Percentiles rank a stretch among this genome's conserved stretches.
Evolutionary conservation across 2,329 filamentous ascomycete genomes (phyloP).

Genomic region (Scedosporium boydii): DNA sequence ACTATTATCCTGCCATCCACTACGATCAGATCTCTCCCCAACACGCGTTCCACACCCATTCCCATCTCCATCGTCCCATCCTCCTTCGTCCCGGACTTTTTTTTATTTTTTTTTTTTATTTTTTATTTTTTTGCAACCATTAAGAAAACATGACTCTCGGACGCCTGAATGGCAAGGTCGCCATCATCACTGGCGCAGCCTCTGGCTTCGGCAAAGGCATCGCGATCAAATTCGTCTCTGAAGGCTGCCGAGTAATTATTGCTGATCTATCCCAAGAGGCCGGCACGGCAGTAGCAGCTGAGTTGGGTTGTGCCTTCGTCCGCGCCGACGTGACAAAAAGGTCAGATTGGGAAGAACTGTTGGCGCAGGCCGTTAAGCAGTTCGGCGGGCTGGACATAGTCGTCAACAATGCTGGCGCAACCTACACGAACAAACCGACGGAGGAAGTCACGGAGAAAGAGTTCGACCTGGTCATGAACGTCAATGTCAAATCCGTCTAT

Average conservation of each 20-base stretch:
- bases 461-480: constrained; percentile 56
- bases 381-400: constrained; percentile 47
- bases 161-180: constrained; percentile 31
- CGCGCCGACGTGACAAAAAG: constrained; percentile 40
- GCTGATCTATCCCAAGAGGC: constrained; percentile 48
- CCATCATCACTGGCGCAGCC: constrained; percentile 42
- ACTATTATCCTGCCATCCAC: too few relatives aligned
- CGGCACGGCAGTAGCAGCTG: constrained; percentile 35
- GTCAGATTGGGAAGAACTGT: constrained; percentile 41
- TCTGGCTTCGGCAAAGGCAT: constrained; percentile 58
- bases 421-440: constrained; percentile 53
- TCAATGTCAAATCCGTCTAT: constrained; percentile 61
- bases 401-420: constrained; percentile 52
- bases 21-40: too few relatives aligned
- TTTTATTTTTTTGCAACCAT: too few relatives aligned
- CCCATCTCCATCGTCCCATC: too few relatives aligned
- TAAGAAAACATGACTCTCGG: constrained; percentile 1
- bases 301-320: constrained; percentile 33
- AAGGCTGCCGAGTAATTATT: constrained; percentile 53
- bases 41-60: too few relatives aligned
- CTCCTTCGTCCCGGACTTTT: too few relatives aligned
- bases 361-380: constrained; percentile 32
- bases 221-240: constrained; percentile 45
- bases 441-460: constrained; percentile 54
- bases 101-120: too few relatives aligned